Evolutionary conservation across 1,284 basidiomycete species (phyloP).

Genomic region (Pseudozyma tsukubaensis): DNA sequence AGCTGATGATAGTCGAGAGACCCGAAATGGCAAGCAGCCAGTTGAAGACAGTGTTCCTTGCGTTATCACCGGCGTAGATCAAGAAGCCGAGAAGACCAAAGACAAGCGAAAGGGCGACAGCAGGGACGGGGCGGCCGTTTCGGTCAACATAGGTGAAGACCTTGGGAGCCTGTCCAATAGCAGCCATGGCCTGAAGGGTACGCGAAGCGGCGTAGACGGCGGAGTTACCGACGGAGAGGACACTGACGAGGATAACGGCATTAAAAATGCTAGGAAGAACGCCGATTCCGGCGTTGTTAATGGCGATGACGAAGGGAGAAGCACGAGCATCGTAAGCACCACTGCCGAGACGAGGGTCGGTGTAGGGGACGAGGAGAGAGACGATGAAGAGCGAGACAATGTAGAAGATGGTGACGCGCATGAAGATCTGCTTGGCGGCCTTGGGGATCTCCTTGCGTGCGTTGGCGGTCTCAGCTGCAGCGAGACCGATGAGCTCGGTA

Average conservation of each 20-base stretch:
- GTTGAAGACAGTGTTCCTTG: slow-evolving; percentile 68
- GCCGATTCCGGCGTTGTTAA: slow-evolving; percentile 69
- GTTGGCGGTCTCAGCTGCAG: slow-evolving; percentile 75
- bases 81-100: slow-evolving; percentile 64
- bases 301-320: slow-evolving; percentile 73
- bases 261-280: slow-evolving; percentile 72
- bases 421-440: slow-evolving; percentile 71
- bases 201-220: slow-evolving; percentile 70
- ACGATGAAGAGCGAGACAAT: slow-evolving; percentile 73
- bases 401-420: slow-evolving; percentile 72
- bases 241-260: slow-evolving; percentile 70
- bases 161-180: slow-evolving; percentile 70
- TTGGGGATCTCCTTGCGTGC: slow-evolving; percentile 71
- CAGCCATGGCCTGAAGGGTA: slow-evolving; percentile 67
- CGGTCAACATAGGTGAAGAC: slow-evolving; percentile 71
- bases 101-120: slow-evolving; percentile 65
- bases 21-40: slow-evolving; percentile 72
- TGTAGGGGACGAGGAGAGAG: slow-evolving; percentile 73
- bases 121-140: slow-evolving; percentile 71
- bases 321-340: slow-evolving; percentile 69
- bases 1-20: slow-evolving; percentile 72
- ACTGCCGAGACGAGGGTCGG: slow-evolving; percentile 50
- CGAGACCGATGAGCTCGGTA: slow-evolving; percentile 75
- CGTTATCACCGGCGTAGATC: slow-evolving; percentile 68
- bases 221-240: slow-evolving; percentile 70